These are phyloP conservation scores for Suhomyces maxii DNA, from an alignment of 1,139 yeast genomes.

Conservation along the genomic window DNA sequence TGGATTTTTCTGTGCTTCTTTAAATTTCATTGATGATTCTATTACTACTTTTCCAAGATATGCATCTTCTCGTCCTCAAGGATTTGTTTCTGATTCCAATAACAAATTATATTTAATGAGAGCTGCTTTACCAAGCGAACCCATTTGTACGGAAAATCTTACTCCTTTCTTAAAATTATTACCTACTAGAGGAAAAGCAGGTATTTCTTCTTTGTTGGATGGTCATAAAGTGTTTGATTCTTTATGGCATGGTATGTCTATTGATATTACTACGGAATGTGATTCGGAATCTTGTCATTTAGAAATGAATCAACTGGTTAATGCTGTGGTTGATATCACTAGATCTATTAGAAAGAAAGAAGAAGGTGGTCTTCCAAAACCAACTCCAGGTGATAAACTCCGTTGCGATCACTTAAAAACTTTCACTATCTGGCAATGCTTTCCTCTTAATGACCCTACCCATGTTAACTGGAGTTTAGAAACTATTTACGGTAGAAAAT, in stretches of 20 bases:
- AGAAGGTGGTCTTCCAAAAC: conserved; percentile 76
- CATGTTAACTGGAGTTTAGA: conserved; percentile 56
- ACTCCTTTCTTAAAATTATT: conserved; percentile 89
- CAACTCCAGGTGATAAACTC: conserved; percentile 64
- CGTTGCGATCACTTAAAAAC: conserved; percentile 68
- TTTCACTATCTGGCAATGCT: conserved; percentile 66
- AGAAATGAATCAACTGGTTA: conserved; percentile 68
- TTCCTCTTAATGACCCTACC: conserved; percentile 64
- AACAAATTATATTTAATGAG: conserved; percentile 59
- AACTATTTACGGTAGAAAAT: conserved; percentile 66
- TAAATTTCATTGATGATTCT: conserved; percentile 81
- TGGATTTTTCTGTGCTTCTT: conserved; percentile 93
- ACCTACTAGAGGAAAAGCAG: conserved; percentile 92
- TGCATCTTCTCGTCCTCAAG: conserved; percentile 15
- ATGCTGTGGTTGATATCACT: conserved; percentile 71
- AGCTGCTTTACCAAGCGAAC: conserved; percentile 93
- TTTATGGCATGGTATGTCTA: conserved; percentile 91
- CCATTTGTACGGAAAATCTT: conserved; percentile 94
- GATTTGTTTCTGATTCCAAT: conserved; percentile 17
- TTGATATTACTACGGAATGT: conserved; percentile 72
- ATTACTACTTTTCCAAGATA: conserved; percentile 71
- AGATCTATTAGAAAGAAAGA: conserved; percentile 59
- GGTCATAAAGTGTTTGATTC: conserved; percentile 97
- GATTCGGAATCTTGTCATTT: conserved; percentile 42
- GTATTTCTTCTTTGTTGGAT: conserved; percentile 79